Percentiles rank a stretch among this genome's conserved stretches.
phyloP scores from a whole-genome alignment of 495 filamentous ascomycete genomes.

The Tuber borchii region DNA sequence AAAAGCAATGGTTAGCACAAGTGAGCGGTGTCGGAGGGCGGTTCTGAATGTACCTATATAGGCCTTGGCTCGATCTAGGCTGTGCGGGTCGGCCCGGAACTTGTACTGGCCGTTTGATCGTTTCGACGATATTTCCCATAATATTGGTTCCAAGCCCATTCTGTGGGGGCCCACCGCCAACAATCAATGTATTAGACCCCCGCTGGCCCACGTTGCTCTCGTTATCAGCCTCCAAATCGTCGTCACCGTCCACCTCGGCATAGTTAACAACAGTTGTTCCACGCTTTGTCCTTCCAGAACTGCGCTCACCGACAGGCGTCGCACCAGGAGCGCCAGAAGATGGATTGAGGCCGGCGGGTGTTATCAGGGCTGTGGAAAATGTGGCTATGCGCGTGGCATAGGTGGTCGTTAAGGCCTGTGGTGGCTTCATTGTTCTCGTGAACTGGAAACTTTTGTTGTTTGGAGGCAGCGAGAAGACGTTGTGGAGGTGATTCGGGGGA shows the following conservation, averaged over 20 bases:
- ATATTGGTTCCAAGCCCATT: conserved; percentile 8
- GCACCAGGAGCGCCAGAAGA: conserved; percentile 50
- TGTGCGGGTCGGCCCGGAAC: conserved; percentile 30
- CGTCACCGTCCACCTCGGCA: conserved; percentile 89
- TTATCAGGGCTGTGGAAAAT: conserved; percentile 87
- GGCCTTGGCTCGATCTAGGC: conserved; percentile 21
- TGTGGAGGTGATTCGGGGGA: conserved; percentile 15
- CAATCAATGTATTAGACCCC: conserved; percentile 14
- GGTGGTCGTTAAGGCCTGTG: conserved; percentile 81
- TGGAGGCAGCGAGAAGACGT: conserved; percentile 10
- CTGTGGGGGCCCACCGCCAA: conserved; percentile 18
- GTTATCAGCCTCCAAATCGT: conserved; percentile 88
- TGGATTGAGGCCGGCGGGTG: conserved; percentile 69
- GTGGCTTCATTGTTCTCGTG: conserved; percentile 46
- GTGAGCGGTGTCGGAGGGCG: not conserved
- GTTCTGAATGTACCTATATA: conserved; percentile 23
- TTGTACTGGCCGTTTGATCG: conserved; percentile 80
- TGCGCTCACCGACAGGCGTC: conserved; percentile 55
- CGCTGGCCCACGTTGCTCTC: conserved; percentile 48
- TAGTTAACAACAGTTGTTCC: conserved; percentile 96
- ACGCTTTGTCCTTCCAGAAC: conserved; percentile 85
- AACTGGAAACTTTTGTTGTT: conserved; percentile 1
- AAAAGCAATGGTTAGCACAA: not conserved
- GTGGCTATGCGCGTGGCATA: conserved; percentile 78
- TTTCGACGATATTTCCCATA: conserved; percentile 47